Base-by-base conservation (phyloP, 163 green algal genomes). In the Chloromonas sp. region DNA sequence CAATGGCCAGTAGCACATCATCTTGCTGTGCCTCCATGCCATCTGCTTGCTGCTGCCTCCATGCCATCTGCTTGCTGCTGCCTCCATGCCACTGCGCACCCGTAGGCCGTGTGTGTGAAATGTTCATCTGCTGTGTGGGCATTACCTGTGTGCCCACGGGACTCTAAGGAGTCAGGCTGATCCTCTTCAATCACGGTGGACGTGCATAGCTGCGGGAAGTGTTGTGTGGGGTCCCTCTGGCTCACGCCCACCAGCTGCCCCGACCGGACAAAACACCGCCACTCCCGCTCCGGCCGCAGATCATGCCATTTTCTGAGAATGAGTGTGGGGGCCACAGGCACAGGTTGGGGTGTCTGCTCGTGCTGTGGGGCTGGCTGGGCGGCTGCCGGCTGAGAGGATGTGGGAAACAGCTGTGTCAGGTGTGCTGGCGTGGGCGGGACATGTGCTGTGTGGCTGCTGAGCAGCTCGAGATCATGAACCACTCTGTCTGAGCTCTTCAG, bases 401-500 rank as follows among this genome's bases (percentile, higher is more conserved):
- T 76, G 66, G 66, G 66, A 76, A 76, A 76, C 5, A 76, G 66
- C 66, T 76, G 66, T 11, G 8, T 76, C 66, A 76, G 66, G 8
- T 11, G 8, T n/a, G 66, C 66, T 11, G 11, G 66, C 66, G 36
- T 36, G 36, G 36, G 36, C 66, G 11, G 8, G 11, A 8, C 66
- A n/a, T 76, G 66, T n/a, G 66, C 66, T 76, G 66, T 76, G 66
- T 76, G 66, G 66, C 8, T 76, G 8, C 79, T 74, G 61, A 87
- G 71, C 14, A 86, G 76, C 62, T 88, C 83, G 76, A 96, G 84
- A 95, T 99, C 97, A 86, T 98, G 93, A 1, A 91, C 91, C 0
- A 98, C 87, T 0, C 94, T 87, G 89, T 98, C 95, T 61, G 95
- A 98, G 88, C 91, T 94, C 86, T 98, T 97, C 3, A 99, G 90